Conservation (phyloP, 1,284 basidiomycete genomes). For the Irpex sp. region DNA sequence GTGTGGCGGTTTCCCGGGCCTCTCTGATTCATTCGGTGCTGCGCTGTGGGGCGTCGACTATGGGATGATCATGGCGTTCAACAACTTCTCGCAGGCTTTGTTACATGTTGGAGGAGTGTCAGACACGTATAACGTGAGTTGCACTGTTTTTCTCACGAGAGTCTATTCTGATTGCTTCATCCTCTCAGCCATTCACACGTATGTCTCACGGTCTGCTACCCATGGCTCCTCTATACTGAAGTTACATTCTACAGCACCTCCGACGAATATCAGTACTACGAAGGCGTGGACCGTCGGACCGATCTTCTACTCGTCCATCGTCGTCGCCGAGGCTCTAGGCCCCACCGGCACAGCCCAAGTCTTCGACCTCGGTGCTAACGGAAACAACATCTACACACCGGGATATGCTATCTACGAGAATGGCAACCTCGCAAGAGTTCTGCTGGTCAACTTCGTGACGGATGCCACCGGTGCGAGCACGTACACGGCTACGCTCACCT, state of each 20-base stretch:
- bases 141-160: not conserved
- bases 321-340: constrained; percentile 68
- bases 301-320: constrained; percentile 65
- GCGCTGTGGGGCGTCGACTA: constrained; percentile 43
- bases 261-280: constrained; percentile 54
- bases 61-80: constrained; percentile 41
- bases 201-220: constrained; percentile 19
- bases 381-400: constrained; percentile 51
- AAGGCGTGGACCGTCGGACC: constrained; percentile 63
- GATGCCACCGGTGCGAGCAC: constrained; percentile 47
- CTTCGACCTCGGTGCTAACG: constrained; percentile 52
- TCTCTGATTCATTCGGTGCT: constrained; percentile 58
- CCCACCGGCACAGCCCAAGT: constrained; percentile 54
- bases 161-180: not conserved
- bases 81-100: constrained; percentile 54
- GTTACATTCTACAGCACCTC: constrained; percentile 39
- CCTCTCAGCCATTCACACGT: constrained; percentile 42
- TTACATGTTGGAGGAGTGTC: constrained; percentile 67
- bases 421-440: constrained; percentile 48
- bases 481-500: constrained; percentile 40
- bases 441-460: constrained; percentile 65
- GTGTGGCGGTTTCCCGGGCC: constrained; percentile 80
- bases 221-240: not conserved
- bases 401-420: constrained; percentile 73
- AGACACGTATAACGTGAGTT: constrained; percentile 61